Conservation (phyloP, 495 filamentous ascomycete genomes). For the Aspergillus sclerotioniger region DNA sequence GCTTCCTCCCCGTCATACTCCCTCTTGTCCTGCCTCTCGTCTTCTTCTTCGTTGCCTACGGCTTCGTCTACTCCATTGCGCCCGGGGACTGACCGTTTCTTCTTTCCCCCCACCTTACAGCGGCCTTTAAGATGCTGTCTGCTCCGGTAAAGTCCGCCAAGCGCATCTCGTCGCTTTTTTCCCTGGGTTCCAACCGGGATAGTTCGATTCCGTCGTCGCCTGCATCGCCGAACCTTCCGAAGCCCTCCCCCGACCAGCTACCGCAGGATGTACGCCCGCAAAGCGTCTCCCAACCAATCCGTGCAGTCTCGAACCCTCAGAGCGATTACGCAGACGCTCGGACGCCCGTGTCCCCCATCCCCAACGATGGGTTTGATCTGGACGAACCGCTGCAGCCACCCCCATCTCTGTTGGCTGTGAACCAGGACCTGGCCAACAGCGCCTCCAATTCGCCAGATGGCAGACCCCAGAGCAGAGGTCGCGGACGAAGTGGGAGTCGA, state of each 20-base stretch:
- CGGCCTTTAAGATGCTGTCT: conserved; percentile 39
- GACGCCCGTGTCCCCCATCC: conserved; percentile 25
- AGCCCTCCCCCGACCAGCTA: conserved; percentile 23
- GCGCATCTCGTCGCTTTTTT: conserved; percentile 50
- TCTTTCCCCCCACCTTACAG: conserved; percentile 9
- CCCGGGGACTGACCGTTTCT: conserved; percentile 10
- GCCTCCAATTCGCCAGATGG: conserved; percentile 32
- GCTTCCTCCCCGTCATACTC: conserved; percentile 9
- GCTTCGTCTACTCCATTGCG: conserved; percentile 5
- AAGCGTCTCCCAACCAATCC: conserved; percentile 38
- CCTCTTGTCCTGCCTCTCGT: conserved; percentile 7
- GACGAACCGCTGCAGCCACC: conserved; percentile 40
- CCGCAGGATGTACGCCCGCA: conserved; percentile 27
- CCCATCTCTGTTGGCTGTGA: conserved; percentile 42
- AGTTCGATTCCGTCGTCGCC: conserved; percentile 27
- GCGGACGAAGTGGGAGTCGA: conserved; percentile 32
- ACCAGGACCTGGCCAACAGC: conserved; percentile 40
- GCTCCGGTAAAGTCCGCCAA: conserved; percentile 50
- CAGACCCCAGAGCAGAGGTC: conserved; percentile 41
- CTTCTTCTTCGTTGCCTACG: not conserved
- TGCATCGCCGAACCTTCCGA: conserved; percentile 25
- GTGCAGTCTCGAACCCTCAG: conserved; percentile 38
- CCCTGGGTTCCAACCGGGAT: conserved; percentile 41
- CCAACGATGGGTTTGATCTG: conserved; percentile 32
- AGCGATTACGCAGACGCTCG: conserved; percentile 29